These are phyloP conservation scores for Apiospora saccharicola DNA, from an alignment of 2,329 filamentous ascomycete species.

Conservation along the genomic window DNA sequence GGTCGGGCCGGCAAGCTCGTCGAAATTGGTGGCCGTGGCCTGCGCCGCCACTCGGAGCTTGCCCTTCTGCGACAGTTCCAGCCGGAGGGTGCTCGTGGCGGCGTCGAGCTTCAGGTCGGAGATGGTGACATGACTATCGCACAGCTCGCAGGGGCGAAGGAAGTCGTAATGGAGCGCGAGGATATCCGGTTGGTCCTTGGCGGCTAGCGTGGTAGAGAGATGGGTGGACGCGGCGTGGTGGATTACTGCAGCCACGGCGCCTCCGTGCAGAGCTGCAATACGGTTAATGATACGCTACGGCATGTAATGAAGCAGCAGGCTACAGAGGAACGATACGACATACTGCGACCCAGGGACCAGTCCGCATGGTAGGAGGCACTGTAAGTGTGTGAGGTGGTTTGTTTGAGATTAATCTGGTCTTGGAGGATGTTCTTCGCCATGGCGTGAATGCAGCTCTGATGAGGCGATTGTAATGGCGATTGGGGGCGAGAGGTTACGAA, in stretches of 20 bases:
- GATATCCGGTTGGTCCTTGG: slow-evolving; percentile 33
- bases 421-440: slow-evolving; percentile 25
- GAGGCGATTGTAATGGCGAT: not conserved
- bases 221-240: slow-evolving; percentile 30
- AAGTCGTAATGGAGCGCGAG: slow-evolving; percentile 35
- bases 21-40: slow-evolving; percentile 32
- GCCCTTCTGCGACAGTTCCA: slow-evolving; percentile 30
- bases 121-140: slow-evolving; percentile 29
- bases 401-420: slow-evolving; percentile 29
- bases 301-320: too few relatives aligned
- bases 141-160: slow-evolving; percentile 29
- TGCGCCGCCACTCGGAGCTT: slow-evolving; percentile 28
- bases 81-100: slow-evolving; percentile 29
- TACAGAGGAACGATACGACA: too few relatives aligned
- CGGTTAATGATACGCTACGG: too few relatives aligned
- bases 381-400: slow-evolving; percentile 24
- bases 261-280: slow-evolving; percentile 33
- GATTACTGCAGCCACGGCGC: slow-evolving; percentile 31
- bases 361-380: slow-evolving; percentile 29
- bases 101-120: slow-evolving; percentile 29
- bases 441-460: not conserved
- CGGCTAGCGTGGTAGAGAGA: slow-evolving; percentile 24
- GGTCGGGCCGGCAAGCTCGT: slow-evolving; percentile 29
- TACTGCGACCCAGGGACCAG: slow-evolving; percentile 30
- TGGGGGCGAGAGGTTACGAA: too few relatives aligned